Base-by-base conservation (phyloP, 371 early-diverging fungal species). In the Conidiobolus incongruus region DNA sequence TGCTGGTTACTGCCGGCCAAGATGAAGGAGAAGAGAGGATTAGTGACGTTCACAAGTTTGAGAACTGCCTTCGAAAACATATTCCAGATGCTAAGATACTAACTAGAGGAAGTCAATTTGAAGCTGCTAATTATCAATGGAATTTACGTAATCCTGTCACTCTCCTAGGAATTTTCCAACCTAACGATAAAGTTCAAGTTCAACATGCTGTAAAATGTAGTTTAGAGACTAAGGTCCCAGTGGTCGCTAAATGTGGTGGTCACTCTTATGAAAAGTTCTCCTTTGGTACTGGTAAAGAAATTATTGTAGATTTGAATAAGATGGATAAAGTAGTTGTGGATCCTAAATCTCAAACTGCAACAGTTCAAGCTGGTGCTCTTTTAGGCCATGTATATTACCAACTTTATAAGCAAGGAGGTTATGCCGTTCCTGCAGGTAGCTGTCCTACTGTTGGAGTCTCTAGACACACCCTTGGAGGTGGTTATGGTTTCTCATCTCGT, bases 181-280 rank as follows among this genome's bases (percentile, higher is more conserved):
- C 21, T 1, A 20, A 3, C 13, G 15, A 20, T 22, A 34, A 23
- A 37, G 8, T 12, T 15, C 54, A 58, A 47, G 48, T 52, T 24
- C 49, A 49, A 16, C 19, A 38, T 29, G 58, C 59, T 2, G 59
- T 62, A 26, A 59, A 61, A 32, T 57, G 62, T 47, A 55, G 53
- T 2, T 42, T 45, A 11, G 20, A 35, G 0, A 13, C 34, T 16
- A 50, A 48, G 16, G 19, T 53, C 33, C 23, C 55, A 1, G 47
- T 60, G 13, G 44, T 53, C 0, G 55, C 55, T 4, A 45, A 55
- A 1, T 51, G 53, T 1, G 73, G 73, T 28, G 73, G 73, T 2
- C 62, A 62, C 40, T 57, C 58, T 7, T 62, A 55, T 38, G 59
- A 62, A 35, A 53, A 52, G 15, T 62, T 59, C 36, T 41, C 40